Evolutionary conservation across 345 rosid genomes (phyloP).

Genomic region (Ailanthus altissimus): DNA sequence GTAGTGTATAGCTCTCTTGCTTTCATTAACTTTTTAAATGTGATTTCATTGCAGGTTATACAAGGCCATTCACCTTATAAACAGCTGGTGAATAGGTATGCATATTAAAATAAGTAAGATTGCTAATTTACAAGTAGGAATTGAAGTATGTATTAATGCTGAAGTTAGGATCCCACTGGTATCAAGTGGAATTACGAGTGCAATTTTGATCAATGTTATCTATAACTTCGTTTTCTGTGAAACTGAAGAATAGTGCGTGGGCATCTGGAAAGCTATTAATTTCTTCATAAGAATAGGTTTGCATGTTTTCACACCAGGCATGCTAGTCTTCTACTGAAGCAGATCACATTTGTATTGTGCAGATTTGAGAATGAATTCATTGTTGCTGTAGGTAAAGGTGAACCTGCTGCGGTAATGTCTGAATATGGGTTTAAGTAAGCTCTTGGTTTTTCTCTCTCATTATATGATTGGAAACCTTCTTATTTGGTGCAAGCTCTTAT

Average conservation of each 20-base stretch:
- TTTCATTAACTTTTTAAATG: not conserved
- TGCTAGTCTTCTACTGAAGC: not conserved
- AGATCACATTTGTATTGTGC: conserved; percentile 12
- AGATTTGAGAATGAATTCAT: conserved; percentile 71
- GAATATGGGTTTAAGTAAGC: conserved; percentile 83
- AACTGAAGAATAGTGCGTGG: not conserved
- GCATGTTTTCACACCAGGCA: not conserved
- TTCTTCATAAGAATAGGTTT: not conserved
- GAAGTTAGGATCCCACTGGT: not conserved
- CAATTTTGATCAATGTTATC: not conserved
- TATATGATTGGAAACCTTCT: not conserved
- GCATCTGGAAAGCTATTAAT: not conserved
- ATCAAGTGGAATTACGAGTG: not conserved
- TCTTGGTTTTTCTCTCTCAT: conserved; percentile 10
- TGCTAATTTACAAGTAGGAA: not conserved
- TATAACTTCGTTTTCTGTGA: not conserved
- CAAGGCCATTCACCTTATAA: conserved; percentile 88
- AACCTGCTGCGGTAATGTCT: conserved; percentile 83
- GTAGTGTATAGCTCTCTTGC: not conserved
- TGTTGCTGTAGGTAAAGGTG: conserved; percentile 90
- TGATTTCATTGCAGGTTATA: conserved; percentile 52
- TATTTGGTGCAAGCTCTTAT: not conserved
- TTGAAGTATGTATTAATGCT: not conserved
- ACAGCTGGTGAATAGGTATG: conserved; percentile 61
- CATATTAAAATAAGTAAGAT: not conserved